A percentile compares a stretch with the other conserved stretches of the same genome.
phyloP scores from a whole-genome alignment of 768 basidiomycete genomes.

The Russula sp. region DNA sequence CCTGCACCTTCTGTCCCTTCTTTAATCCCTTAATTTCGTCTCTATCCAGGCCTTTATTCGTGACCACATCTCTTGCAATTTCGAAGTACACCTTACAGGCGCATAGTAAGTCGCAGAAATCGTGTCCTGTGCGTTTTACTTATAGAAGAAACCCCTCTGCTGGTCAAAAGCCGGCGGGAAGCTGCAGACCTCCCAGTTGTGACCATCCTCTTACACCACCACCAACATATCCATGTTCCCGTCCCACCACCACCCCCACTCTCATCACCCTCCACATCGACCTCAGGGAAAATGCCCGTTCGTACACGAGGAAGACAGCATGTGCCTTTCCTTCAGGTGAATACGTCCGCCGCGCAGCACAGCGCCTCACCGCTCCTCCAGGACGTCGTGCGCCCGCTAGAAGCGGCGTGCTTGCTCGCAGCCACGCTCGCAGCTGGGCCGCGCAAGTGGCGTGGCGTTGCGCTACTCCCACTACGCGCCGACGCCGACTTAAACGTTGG shows the following conservation, averaged over 20 bases:
- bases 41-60: conserved; percentile 42
- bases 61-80: conserved; percentile 41
- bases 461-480: conserved; percentile 40
- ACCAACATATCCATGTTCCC: conserved; percentile 40
- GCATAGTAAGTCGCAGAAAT: conserved; percentile 44
- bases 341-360: conserved; percentile 10
- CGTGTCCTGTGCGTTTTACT: background rate
- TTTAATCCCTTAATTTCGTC: background rate
- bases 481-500: background rate
- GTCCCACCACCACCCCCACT: conserved; percentile 30
- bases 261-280: background rate
- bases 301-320: conserved; percentile 20
- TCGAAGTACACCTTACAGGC: conserved; percentile 47
- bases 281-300: background rate
- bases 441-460: conserved; percentile 47
- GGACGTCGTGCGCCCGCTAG: conserved; percentile 39
- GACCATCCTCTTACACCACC: conserved; percentile 42
- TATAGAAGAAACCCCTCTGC: background rate
- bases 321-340: conserved; percentile 26
- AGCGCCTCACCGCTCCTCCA: conserved; percentile 30
- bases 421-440: conserved; percentile 31
- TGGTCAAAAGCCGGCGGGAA: conserved; percentile 43
- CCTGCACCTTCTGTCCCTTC: background rate
- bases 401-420: conserved; percentile 42
- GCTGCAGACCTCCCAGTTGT: conserved; percentile 33